A percentile compares a stretch with the other conserved stretches of the same genome.
phyloP scores from a whole-genome alignment of 2,329 filamentous ascomycete species.

The Claviceps spartinae region DNA sequence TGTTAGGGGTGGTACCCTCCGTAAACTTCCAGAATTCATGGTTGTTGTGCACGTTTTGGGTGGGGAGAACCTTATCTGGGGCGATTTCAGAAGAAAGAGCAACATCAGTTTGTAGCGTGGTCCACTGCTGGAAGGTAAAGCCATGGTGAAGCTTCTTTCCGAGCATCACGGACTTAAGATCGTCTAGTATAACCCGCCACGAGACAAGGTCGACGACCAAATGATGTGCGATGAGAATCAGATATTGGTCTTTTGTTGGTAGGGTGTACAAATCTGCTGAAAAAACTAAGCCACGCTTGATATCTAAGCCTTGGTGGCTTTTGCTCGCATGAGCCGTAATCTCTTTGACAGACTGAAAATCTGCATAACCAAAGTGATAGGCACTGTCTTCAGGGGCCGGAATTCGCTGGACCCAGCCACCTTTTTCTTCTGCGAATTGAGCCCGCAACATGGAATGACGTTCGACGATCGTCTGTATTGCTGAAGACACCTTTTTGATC shows the following conservation, averaged over 20 bases:
- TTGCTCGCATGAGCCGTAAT: not conserved
- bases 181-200: slow-evolving; percentile 30
- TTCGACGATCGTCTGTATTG: slow-evolving; percentile 1
- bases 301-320: slow-evolving; percentile 1
- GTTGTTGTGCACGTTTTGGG: not conserved
- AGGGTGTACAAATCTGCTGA: slow-evolving; percentile 4
- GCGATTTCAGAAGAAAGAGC: not conserved
- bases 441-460: slow-evolving; percentile 8
- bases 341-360: not conserved
- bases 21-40: slow-evolving; percentile 3
- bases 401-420: slow-evolving; percentile 5
- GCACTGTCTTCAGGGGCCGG: not conserved
- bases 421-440: not conserved
- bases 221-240: slow-evolving; percentile 23
- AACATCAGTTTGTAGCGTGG: slow-evolving; percentile 19
- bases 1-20: not conserved
- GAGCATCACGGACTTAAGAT: slow-evolving; percentile 26
- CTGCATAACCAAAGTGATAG: slow-evolving; percentile 2
- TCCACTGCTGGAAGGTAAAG: slow-evolving; percentile 23
- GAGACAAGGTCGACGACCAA: slow-evolving; percentile 31
- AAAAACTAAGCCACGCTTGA: slow-evolving; percentile 6
- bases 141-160: slow-evolving; percentile 6
- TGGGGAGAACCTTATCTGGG: not conserved
- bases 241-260: slow-evolving; percentile 8
- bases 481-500: not conserved